Conservation (phyloP, 2,329 filamentous ascomycete genomes). For the Ophiostoma perfectum region DNA sequence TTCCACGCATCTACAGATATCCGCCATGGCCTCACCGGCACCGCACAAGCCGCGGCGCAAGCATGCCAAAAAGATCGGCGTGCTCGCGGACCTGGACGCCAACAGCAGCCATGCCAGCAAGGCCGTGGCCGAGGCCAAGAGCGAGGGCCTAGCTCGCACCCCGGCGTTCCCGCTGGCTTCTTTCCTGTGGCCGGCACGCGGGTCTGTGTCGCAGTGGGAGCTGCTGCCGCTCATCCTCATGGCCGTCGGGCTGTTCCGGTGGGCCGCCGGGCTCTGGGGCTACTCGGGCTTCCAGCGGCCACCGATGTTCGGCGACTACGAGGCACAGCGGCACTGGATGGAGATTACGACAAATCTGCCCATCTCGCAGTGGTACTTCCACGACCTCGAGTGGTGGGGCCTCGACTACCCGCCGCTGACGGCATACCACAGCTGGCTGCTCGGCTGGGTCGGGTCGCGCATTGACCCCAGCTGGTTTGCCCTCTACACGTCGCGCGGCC, state of each 20-base stretch:
- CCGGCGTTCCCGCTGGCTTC: conserved; percentile 86
- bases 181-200: conserved; percentile 89
- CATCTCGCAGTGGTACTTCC: conserved; percentile 94
- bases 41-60: conserved; percentile 58
- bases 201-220: conserved; percentile 84
- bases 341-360: conserved; percentile 87
- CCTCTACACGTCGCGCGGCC: conserved; percentile 73
- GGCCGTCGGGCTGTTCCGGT: conserved; percentile 84
- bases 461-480: conserved; percentile 85
- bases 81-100: conserved; percentile 16
- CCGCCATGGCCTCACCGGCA: conserved; percentile 34
- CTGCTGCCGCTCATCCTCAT: conserved; percentile 83
- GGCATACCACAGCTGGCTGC: conserved; percentile 95
- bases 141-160: conserved; percentile 46
- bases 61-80: conserved; percentile 40
- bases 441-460: conserved; percentile 74
- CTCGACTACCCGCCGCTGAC: conserved; percentile 96
- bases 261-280: conserved; percentile 87
- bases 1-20: too few species aligned
- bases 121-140: not conserved
- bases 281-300: conserved; percentile 80
- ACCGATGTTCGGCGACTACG: conserved; percentile 94
- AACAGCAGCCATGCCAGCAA: conserved; percentile 17
- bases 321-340: conserved; percentile 99
- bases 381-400: conserved; percentile 96